Evolutionary conservation across 257 asterid genomes (phyloP).

Genomic region (Hygrophila difformis): DNA sequence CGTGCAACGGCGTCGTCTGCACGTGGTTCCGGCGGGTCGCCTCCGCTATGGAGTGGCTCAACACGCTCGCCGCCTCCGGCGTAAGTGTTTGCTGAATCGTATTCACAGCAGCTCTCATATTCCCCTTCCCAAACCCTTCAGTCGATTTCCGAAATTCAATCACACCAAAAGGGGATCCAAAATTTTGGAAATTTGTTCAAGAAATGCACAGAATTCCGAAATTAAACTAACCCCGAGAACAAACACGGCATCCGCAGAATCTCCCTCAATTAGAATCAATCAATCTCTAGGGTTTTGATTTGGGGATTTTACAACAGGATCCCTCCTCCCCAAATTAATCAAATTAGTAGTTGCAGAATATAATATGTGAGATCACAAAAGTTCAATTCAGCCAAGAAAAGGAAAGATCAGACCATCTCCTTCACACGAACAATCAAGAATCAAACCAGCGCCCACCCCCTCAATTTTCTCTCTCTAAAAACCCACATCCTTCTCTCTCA

Average conservation of each 20-base stretch:
- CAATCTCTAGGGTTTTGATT: conserved; percentile 1
- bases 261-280: conserved; percentile 6
- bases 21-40: conserved; percentile 85
- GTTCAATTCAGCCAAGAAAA: conserved; percentile 55
- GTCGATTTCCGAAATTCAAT: background rate
- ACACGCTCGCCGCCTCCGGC: conserved; percentile 67
- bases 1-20: conserved; percentile 91
- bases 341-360: too few species aligned
- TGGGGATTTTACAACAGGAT: conserved; percentile 5
- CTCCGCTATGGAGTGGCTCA: conserved; percentile 77
- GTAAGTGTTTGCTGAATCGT: conserved; percentile 86
- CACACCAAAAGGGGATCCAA: background rate
- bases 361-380: too few species aligned
- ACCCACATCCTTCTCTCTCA: too few species aligned
- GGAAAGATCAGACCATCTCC: conserved; percentile 41
- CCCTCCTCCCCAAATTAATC: too few species aligned
- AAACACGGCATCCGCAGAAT: too few species aligned
- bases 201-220: conserved; percentile 12
- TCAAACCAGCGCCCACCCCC: conserved; percentile 11
- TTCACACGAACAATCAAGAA: conserved; percentile 28
- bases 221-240: background rate
- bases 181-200: conserved; percentile 5
- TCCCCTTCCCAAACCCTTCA: conserved; percentile 7
- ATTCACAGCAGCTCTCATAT: conserved; percentile 85
- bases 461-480: too few species aligned